Percentiles rank a stretch among this genome's conserved stretches.
Evolutionary conservation across 495 filamentous ascomycete species (phyloP).

Genomic region (Trichoderma orchidacearum): DNA sequence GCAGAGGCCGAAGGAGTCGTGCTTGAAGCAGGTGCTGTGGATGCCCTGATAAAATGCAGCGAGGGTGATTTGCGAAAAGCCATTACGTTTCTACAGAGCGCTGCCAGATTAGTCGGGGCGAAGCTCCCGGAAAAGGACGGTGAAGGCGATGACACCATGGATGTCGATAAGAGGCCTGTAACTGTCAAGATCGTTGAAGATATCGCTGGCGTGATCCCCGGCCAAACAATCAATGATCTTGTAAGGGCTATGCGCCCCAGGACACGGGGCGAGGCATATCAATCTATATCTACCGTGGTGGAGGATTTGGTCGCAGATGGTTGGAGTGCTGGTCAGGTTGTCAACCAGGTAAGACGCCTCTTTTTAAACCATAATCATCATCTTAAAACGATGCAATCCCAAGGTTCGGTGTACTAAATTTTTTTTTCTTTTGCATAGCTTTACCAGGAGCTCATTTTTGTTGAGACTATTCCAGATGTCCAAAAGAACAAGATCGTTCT

Average conservation of each 20-base stretch:
- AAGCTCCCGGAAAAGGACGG: conserved; percentile 25
- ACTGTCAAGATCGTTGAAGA: conserved; percentile 76
- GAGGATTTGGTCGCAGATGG: conserved; percentile 91
- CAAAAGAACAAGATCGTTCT: conserved; percentile 87
- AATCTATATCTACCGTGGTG: conserved; percentile 60
- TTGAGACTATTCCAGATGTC: conserved; percentile 65
- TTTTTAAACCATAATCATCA: neutral
- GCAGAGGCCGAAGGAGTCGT: conserved; percentile 59
- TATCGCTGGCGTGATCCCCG: conserved; percentile 89
- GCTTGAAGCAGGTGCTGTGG: conserved; percentile 64
- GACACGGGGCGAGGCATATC: conserved; percentile 50
- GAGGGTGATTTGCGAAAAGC: conserved; percentile 93
- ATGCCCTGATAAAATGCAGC: conserved; percentile 70
- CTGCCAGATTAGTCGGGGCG: conserved; percentile 64
- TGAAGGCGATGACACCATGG: conserved; percentile 32
- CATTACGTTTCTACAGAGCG: conserved; percentile 91
- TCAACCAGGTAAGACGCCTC: conserved; percentile 49
- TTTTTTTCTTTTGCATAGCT: conserved; percentile 38
- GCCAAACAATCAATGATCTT: conserved; percentile 52
- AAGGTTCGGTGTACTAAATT: too few species aligned
- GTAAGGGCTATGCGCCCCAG: conserved; percentile 66
- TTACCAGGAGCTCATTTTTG: conserved; percentile 69
- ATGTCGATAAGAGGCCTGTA: conserved; percentile 45
- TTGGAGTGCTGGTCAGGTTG: conserved; percentile 89
- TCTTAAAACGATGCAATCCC: too few species aligned